Evolutionary conservation across 768 basidiomycete species (phyloP).

Genomic region (Cystofilobasidium ferigula): DNA sequence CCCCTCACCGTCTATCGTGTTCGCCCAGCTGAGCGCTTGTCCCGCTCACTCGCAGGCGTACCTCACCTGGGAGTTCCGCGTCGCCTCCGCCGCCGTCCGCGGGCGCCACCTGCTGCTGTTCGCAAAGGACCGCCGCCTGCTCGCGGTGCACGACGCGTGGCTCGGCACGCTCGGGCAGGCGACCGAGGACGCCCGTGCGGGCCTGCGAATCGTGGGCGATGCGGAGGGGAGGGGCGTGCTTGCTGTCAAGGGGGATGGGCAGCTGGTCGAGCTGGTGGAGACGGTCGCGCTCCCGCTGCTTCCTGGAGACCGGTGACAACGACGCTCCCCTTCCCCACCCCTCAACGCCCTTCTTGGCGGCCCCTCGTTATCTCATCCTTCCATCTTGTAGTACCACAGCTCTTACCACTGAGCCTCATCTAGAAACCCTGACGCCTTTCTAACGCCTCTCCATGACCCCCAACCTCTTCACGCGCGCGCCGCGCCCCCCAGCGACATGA

Average conservation of each 20-base stretch:
- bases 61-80: conserved; percentile 18
- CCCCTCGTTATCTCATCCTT: no score
- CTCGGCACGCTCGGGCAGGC: not conserved
- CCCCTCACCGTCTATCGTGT: not conserved
- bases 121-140: conserved; percentile 11
- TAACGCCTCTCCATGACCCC: no score
- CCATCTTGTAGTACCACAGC: no score
- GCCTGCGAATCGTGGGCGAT: not conserved
- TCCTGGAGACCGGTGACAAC: no score
- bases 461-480: not conserved
- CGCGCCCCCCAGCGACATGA: not conserved
- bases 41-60: conserved; percentile 17
- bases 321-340: no score
- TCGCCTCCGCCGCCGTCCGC: conserved; percentile 12
- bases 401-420: no score
- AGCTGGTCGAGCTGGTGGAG: not conserved
- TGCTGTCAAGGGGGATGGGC: not conserved
- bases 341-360: no score
- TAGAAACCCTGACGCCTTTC: no score
- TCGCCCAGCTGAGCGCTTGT: not conserved
- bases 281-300: conserved; percentile 1
- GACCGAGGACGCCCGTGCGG: not conserved
- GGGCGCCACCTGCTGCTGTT: conserved; percentile 16
- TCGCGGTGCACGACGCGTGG: conserved; percentile 7
- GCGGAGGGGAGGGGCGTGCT: not conserved